Evolutionary conservation across 495 filamentous ascomycete genomes (phyloP), one percentile per base, ranked within the genome.

Genomic region (Penicillium arizonense): DNA sequence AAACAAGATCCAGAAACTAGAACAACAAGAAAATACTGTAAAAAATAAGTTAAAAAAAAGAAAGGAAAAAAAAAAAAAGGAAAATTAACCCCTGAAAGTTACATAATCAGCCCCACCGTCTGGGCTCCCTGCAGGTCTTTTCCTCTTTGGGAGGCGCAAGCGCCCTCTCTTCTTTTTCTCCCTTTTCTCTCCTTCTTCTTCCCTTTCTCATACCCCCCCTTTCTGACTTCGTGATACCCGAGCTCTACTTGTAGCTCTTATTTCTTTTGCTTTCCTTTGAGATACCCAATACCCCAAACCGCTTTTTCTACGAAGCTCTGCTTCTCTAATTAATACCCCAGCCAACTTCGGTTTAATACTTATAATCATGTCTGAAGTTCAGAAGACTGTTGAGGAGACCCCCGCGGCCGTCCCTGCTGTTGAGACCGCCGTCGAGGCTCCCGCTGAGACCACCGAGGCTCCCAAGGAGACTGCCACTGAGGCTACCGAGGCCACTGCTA

Each of bases 301-400:
- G 52, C 40, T 45, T 55, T 65, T 56, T 50, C 53, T 65, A 44
- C 43, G 47, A 60, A 59, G 62, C 68, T 64, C 61, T 58, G 64
- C 52, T 58, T 67, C 58, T 52, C 61, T 76, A 70, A 68, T 72
- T 55, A 57, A 63, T 61, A 59, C 58, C 64, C 61, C 55, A 58
- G 59, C 63, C 57, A 47, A 57, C 49, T 61, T 63, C 55, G 50
- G 52, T 58, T 49, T 56, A 58, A 60, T 60, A 57, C 44, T 58
- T 58, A 57, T 67, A 67, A 76, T 57, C 58, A 82, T 83, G 78
- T 81, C 79, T 66, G 77, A 77, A 53, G 62, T 61, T 47, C 72
- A 75, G 59, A 75, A 78, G 61, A 65, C 78, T 57, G 66, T 78
- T 50, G 76, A 79, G 63, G 72, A 77, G 69, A 71, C 71, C 56